A percentile compares a stretch with the other conserved stretches of the same genome.
These are phyloP conservation scores for Tulasnella calospora DNA, from an alignment of 768 basidiomycete species.

Conservation along the genomic window DNA sequence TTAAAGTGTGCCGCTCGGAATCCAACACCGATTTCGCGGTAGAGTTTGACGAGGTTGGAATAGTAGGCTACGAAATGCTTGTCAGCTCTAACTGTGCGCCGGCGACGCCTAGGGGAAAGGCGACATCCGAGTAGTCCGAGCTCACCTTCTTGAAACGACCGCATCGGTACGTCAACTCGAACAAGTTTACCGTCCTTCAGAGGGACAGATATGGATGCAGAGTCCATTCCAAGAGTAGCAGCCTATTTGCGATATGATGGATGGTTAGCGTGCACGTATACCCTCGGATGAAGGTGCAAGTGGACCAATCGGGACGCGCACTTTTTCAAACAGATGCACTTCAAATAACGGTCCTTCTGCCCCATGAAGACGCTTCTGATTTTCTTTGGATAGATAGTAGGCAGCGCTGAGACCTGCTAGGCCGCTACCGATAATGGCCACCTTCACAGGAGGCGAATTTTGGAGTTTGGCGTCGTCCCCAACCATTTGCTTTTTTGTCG, in stretches of 20 bases:
- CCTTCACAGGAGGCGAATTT: conserved; percentile 41
- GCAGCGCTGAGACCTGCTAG: conserved; percentile 69
- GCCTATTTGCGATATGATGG: conserved; percentile 40
- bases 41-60: conserved; percentile 61
- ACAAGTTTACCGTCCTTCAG: conserved; percentile 36
- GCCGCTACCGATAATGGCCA: conserved; percentile 68
- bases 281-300: not conserved
- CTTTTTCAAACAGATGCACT: conserved; percentile 73
- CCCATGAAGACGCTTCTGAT: conserved; percentile 36
- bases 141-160: conserved; percentile 73
- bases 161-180: conserved; percentile 73
- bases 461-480: not conserved
- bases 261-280: not conserved
- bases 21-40: conserved; percentile 54
- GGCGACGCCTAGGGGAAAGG: no score
- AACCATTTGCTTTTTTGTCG: not conserved
- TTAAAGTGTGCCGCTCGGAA: conserved; percentile 57
- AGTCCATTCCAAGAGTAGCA: conserved; percentile 59
- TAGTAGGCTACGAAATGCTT: conserved; percentile 58
- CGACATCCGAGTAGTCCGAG: not conserved
- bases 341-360: conserved; percentile 40
- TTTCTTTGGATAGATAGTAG: conserved; percentile 44
- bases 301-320: conserved; percentile 34
- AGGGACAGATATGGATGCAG: conserved; percentile 36
- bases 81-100: not conserved